Conservation (phyloP, 2,329 filamentous ascomycete genomes). For the Paradendryphiella salina region DNA sequence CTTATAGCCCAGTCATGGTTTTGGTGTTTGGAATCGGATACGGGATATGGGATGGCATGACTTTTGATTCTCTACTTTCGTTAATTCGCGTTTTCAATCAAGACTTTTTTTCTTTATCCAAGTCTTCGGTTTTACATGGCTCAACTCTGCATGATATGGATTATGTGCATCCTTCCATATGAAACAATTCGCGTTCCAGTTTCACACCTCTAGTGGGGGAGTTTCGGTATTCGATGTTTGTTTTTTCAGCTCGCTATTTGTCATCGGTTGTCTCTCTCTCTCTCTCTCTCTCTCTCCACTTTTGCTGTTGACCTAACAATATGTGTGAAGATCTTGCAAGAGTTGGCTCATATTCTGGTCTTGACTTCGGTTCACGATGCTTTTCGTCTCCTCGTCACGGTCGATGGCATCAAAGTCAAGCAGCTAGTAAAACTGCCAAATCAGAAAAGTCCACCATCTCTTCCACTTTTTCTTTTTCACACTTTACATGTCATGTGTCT, state of each 20-base stretch:
- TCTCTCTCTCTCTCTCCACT: not conserved
- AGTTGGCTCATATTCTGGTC: too few relatives aligned
- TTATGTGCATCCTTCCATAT: not conserved
- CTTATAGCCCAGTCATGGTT: not conserved
- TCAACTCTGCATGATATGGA: slow-evolving; percentile 1
- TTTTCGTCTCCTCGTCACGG: too few relatives aligned
- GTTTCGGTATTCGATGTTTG: not conserved
- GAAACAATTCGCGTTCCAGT: slow-evolving; percentile 7
- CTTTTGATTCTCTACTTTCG: slow-evolving; percentile 29
- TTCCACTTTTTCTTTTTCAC: too few relatives aligned
- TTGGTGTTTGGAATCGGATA: slow-evolving; percentile 1
- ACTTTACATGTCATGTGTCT: too few relatives aligned
- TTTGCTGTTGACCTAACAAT: not conserved
- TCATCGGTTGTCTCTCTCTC: not conserved
- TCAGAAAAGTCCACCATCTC: too few relatives aligned
- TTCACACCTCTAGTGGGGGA: not conserved
- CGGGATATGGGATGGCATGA: slow-evolving; percentile 1
- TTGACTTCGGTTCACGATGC: too few relatives aligned
- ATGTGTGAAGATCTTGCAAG: not conserved
- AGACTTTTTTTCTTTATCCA: not conserved
- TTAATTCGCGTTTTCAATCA: slow-evolving; percentile 21
- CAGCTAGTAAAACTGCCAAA: too few relatives aligned
- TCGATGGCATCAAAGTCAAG: too few relatives aligned
- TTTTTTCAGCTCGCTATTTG: not conserved
- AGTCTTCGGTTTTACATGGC: not conserved